Base-by-base conservation (phyloP, 768 basidiomycete genomes). In the Podaxis sp. region DNA sequence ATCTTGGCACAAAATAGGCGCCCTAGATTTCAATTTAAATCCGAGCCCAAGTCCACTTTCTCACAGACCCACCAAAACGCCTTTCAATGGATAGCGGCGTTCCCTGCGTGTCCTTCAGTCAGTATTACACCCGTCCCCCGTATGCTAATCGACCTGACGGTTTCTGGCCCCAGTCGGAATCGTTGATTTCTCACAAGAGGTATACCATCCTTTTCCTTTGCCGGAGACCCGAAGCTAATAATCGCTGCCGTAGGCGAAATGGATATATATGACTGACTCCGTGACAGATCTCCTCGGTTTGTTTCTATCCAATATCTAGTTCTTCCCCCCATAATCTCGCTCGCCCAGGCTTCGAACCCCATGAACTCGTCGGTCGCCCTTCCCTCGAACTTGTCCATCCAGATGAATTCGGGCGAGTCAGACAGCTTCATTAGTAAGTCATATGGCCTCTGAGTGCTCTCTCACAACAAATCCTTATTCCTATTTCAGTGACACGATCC, bases 81-180 rank as follows among this genome's bases (percentile, higher is more conserved):
- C 64, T 64, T 60, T 60, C 60, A 49, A 78, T 84, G 81, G 79
- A 85, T 65, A 68, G 73, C 58, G 64, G 68, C 24, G 79, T 81
- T n/a, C 87, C 88, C 50, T 84, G 83, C 67, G 81, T 92, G 41
- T 93, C 91, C 33, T 93, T 91, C 82, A 92, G 91, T 91, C 63
- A 58, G 88, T 84, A 58, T 58, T 50, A 65, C 37, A 55, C 26
- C 33, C 41, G 55, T n/a, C 44, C 58, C 54, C 54, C 56, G 56
- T 56, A 15, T 50, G 10, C 56, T 55, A 15, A 57, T 53, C 66
- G 41, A 22, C 48, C 41, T 52, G 40, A 51, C 49, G 28, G 22
- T 26, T 63, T 52, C 36, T 58, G 49, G 26, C 59, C 15, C 49
- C 52, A 91, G 91, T 93, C 64, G 89, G 86, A 20, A 93, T 92